phyloP scores from a whole-genome alignment of 2,329 filamentous ascomycete species.

The Pseudomassariella vexata region DNA sequence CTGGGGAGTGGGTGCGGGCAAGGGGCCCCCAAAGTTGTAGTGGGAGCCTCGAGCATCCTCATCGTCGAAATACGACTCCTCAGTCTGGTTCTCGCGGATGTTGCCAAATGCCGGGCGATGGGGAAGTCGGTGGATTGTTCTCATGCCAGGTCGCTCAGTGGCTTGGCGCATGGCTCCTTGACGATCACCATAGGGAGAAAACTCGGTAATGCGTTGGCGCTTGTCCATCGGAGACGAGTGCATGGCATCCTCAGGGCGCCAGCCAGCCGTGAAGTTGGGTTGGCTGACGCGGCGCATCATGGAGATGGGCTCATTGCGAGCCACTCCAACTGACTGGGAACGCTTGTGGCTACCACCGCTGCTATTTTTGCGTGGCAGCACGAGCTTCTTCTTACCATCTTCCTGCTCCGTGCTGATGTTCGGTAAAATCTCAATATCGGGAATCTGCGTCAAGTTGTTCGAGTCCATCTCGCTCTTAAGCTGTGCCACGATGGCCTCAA shows the following conservation, averaged over 20 bases:
- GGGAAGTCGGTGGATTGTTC: slow-evolving; percentile 17
- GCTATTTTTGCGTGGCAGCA: slow-evolving; percentile 19
- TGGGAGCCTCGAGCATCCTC: slow-evolving; percentile 9
- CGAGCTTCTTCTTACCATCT: slow-evolving; percentile 18
- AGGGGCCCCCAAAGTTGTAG: slow-evolving; percentile 14
- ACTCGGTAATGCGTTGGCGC: slow-evolving; percentile 19
- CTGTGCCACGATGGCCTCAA: slow-evolving; percentile 39
- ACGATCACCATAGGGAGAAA: slow-evolving; percentile 15
- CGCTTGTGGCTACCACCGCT: slow-evolving; percentile 21
- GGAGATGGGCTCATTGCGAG: slow-evolving; percentile 13
- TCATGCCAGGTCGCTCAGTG: slow-evolving; percentile 13
- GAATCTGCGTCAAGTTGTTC: slow-evolving; percentile 38
- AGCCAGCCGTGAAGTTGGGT: slow-evolving; percentile 10
- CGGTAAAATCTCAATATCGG: slow-evolving; percentile 55
- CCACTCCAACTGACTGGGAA: slow-evolving; percentile 28
- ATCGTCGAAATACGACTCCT: slow-evolving; percentile 19
- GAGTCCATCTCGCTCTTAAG: slow-evolving; percentile 39
- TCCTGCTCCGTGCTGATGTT: slow-evolving; percentile 38
- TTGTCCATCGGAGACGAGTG: slow-evolving; percentile 19
- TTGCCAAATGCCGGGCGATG: slow-evolving; percentile 26
- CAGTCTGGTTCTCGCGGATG: slow-evolving; percentile 26
- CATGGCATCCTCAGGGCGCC: slow-evolving; percentile 11
- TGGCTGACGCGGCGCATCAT: slow-evolving; percentile 22
- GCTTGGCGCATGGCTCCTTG: slow-evolving; percentile 6
- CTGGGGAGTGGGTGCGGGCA: slow-evolving; percentile 16